Base-by-base conservation (phyloP, 257 asterid genomes). In the Fraxinus cuspidata region DNA sequence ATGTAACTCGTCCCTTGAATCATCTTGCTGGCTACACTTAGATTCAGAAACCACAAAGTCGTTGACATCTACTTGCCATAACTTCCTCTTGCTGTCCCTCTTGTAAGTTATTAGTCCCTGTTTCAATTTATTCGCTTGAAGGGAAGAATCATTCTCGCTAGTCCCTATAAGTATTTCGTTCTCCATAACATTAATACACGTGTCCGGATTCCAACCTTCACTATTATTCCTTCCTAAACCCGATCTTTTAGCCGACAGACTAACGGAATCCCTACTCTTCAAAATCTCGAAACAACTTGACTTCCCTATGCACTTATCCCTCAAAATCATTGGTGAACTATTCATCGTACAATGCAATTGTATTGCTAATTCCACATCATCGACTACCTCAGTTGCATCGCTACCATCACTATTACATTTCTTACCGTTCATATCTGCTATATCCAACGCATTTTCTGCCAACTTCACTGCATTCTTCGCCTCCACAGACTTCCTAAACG, bases 281-380 rank as follows among this genome's bases (percentile, higher is more conserved):
- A 72, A 78, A 83, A 71, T 80, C 56, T 76, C 85, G 19, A 70
- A 44, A 68, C 70, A 73, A 74, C 72, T 81, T 19, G 79, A 69
- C 72, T 83, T 85, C 60, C 34, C 78, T 32, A 60, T 60, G 74
- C 83, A 31, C 16, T 72, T 66, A n/a, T 82, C 81, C 86, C 70
- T 87, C 40, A 73, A 77, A 74, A 78, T 83, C 78, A 88, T 87
- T 9, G 87, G 89, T 2, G 96, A 89, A 79, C 91, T 86, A 79
- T 90, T 93, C 72, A 88, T 88, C 16, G 81, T 80, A 67, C 89
- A 83, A 84, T 90, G 96, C 86, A 90, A 83, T 64, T 76, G 87
- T 84, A 88, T 83, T 7, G 92, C 97, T 78, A 89, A 81, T 65
- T 84, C 84, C 34, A 87, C 86, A 77, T 89, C 92, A 81, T 83